Conservation (phyloP, 2,329 filamentous ascomycete species). For the Penicillium olsonii region DNA sequence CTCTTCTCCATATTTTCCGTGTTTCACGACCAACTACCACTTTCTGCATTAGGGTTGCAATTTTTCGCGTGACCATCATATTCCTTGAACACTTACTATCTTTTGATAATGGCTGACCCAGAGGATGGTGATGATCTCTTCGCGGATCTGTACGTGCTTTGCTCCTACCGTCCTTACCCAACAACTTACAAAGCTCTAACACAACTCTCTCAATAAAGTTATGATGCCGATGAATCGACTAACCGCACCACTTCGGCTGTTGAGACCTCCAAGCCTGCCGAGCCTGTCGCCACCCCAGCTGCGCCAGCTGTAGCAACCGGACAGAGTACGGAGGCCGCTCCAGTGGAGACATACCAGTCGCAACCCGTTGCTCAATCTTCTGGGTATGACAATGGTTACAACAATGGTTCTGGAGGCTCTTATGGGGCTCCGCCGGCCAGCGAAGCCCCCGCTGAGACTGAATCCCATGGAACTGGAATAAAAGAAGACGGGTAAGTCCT, state of each 20-base stretch:
- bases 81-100: neutral
- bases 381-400: conserved; percentile 25
- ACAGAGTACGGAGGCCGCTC: conserved; percentile 35
- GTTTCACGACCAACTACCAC: too few relatives aligned
- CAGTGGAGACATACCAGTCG: conserved; percentile 27
- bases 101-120: conserved; percentile 69
- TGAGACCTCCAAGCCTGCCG: conserved; percentile 41
- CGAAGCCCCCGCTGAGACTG: conserved; percentile 29
- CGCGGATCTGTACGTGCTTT: conserved; percentile 75
- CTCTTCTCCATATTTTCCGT: conserved; percentile 11
- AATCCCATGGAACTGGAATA: conserved; percentile 53
- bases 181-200: conserved; percentile 10
- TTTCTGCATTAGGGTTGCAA: neutral
- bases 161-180: neutral
- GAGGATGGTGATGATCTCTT: conserved; percentile 94
- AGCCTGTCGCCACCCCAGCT: conserved; percentile 34
- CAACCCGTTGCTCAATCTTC: conserved; percentile 24
- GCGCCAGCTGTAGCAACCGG: conserved; percentile 33
- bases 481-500: conserved; percentile 91
- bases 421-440: conserved; percentile 26
- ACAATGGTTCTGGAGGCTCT: conserved; percentile 28
- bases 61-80: neutral
- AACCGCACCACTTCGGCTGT: conserved; percentile 31
- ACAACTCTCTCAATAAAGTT: conserved; percentile 47
- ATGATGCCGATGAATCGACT: conserved; percentile 66